phyloP scores from a whole-genome alignment of 2,329 filamentous ascomycete genomes.

The Phaeosphaeria sp. region DNA sequence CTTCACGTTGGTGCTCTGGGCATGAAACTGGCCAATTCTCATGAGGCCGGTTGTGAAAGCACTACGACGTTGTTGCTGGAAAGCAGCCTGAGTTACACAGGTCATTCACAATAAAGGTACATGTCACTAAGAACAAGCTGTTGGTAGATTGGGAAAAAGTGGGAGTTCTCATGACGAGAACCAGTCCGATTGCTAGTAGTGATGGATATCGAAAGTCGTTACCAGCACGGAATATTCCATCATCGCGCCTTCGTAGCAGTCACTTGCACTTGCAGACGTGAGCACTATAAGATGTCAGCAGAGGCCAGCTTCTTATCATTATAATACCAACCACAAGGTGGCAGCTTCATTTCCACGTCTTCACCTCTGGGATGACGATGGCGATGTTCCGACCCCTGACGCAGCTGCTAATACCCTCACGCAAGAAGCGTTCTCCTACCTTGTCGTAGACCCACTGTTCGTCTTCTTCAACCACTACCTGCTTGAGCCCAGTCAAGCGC shows the following conservation, averaged over 20 bases:
- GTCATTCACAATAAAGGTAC: too few relatives aligned
- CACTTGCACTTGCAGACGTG: neutral
- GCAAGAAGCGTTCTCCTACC: neutral
- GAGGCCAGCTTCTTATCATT: neutral
- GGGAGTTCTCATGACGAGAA: neutral
- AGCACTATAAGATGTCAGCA: neutral
- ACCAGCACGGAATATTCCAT: neutral
- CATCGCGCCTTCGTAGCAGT: too few relatives aligned
- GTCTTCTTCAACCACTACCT: neutral
- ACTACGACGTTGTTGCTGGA: neutral
- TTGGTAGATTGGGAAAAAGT: neutral
- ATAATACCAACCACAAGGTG: neutral
- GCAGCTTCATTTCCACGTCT: neutral
- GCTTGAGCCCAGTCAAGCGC: neutral
- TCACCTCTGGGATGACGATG: neutral
- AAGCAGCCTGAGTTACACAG: too few relatives aligned
- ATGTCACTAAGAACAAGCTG: neutral
- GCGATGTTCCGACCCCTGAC: neutral
- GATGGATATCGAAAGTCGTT: neutral
- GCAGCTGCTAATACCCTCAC: neutral
- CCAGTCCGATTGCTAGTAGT: neutral
- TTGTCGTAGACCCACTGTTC: neutral
- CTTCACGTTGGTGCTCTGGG: neutral
- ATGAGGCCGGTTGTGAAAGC: neutral
- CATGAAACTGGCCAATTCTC: too few relatives aligned